Evolutionary conservation across 1,284 basidiomycete species (phyloP).

Genomic region (Exobasidium rhododendri): DNA sequence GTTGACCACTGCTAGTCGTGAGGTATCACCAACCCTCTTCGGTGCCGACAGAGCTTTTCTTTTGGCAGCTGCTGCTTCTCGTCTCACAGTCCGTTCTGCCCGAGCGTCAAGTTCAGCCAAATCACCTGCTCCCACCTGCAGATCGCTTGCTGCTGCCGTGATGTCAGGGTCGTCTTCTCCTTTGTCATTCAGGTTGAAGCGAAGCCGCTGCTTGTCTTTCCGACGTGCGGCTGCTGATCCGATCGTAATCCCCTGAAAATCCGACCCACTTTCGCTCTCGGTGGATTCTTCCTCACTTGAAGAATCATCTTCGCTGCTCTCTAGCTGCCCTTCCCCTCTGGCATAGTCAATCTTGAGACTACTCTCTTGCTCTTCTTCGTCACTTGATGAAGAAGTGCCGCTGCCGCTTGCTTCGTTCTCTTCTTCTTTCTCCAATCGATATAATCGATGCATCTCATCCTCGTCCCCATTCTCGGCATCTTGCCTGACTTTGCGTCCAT

Average conservation of each 20-base stretch:
- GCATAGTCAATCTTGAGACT: slow-evolving; percentile 70
- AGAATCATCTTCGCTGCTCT: slow-evolving; percentile 35
- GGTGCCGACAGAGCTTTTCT: slow-evolving; percentile 16
- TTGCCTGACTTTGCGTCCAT: slow-evolving; percentile 68
- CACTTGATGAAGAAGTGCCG: slow-evolving; percentile 19
- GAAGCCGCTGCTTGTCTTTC: slow-evolving; percentile 24
- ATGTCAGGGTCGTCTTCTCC: slow-evolving; percentile 60
- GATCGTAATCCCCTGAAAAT: slow-evolving; percentile 31
- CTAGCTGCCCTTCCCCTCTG: slow-evolving; percentile 63
- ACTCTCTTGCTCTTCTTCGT: slow-evolving; percentile 24
- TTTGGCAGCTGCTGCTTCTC: slow-evolving; percentile 50
- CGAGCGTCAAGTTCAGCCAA: slow-evolving; percentile 72
- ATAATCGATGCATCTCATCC: slow-evolving; percentile 40
- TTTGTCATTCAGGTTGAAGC: slow-evolving; percentile 16
- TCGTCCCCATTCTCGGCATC: slow-evolving; percentile 19
- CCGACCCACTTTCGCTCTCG: slow-evolving; percentile 27
- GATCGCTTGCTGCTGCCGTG: slow-evolving; percentile 65
- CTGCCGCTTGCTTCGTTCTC: slow-evolving; percentile 56
- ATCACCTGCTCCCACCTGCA: slow-evolving; percentile 52
- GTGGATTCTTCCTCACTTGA: slow-evolving; percentile 65
- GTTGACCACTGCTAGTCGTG: slow-evolving; percentile 83
- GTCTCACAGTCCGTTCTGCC: slow-evolving; percentile 58
- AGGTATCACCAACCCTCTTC: slow-evolving; percentile 31
- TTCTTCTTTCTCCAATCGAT: slow-evolving; percentile 55
- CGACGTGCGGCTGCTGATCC: slow-evolving; percentile 29